Evolutionary conservation across 495 filamentous ascomycete genomes (phyloP).

Genomic region (Parachaetomium inaequale): DNA sequence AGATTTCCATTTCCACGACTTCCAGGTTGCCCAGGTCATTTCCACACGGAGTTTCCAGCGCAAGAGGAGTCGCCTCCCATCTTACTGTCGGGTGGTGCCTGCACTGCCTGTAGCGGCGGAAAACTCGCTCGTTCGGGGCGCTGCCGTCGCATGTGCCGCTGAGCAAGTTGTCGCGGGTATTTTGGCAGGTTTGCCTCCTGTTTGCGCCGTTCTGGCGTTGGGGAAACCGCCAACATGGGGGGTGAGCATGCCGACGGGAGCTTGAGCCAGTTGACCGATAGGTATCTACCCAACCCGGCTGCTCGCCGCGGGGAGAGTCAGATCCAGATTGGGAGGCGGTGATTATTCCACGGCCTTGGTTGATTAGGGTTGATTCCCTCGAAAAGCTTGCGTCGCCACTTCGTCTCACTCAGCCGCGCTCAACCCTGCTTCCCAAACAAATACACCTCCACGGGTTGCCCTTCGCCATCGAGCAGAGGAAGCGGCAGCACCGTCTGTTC

Average conservation of each 20-base stretch:
- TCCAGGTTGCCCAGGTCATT: not conserved
- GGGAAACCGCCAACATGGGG: not conserved
- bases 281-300: too few relatives aligned
- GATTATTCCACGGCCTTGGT: too few relatives aligned
- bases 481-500: conserved; percentile 51
- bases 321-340: too few relatives aligned
- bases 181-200: too few relatives aligned
- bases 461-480: conserved; percentile 55
- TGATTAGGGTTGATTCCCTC: too few relatives aligned
- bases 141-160: conserved; percentile 1
- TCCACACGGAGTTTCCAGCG: not conserved
- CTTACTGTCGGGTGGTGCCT: not conserved
- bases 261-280: not conserved
- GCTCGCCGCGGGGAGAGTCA: too few relatives aligned
- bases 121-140: not conserved
- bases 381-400: not conserved
- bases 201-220: not conserved
- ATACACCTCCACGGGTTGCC: conserved; percentile 60
- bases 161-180: not conserved
- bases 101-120: not conserved
- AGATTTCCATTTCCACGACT: too few relatives aligned
- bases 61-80: not conserved
- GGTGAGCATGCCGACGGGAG: not conserved
- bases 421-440: conserved; percentile 33
- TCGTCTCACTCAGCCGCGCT: not conserved